Conservation (phyloP, 2,329 filamentous ascomycete genomes). For the Pyrenochaeta sp. region DNA sequence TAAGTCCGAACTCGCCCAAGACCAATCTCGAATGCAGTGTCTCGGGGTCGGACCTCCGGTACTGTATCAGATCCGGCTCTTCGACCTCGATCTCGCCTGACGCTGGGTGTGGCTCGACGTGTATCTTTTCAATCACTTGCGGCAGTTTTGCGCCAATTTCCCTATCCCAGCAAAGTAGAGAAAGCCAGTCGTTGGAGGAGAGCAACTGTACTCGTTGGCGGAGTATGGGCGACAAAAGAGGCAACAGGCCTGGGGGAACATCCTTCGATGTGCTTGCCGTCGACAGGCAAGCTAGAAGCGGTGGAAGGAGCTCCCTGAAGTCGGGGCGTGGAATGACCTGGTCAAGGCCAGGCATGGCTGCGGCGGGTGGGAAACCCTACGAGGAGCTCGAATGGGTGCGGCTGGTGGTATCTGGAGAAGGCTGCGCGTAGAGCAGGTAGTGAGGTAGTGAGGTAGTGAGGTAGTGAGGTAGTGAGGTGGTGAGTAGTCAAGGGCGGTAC, state of each 20-base stretch:
- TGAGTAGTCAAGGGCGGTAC: not conserved
- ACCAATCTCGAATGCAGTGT: slow-evolving; percentile 75
- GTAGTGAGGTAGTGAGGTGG: not conserved
- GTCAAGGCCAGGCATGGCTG: slow-evolving; percentile 55
- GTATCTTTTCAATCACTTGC: slow-evolving; percentile 68
- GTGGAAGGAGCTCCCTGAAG: slow-evolving; percentile 65
- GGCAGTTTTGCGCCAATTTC: slow-evolving; percentile 66
- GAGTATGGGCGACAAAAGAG: slow-evolving; percentile 69
- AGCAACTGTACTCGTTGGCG: slow-evolving; percentile 71
- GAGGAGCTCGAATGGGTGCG: not conserved
- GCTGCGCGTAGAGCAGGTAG: too few species aligned
- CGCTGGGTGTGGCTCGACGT: slow-evolving; percentile 80
- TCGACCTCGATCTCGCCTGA: slow-evolving; percentile 82
- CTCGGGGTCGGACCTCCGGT: slow-evolving; percentile 75
- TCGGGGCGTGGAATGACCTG: slow-evolving; percentile 64
- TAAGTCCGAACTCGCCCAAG: slow-evolving; percentile 68
- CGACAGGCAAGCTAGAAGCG: slow-evolving; percentile 70
- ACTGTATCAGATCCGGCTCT: slow-evolving; percentile 69
- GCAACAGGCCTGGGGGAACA: slow-evolving; percentile 68
- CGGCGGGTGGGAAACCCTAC: slow-evolving; percentile 1
- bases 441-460: not conserved
- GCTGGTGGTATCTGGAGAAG: not conserved
- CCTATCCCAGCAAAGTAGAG: slow-evolving; percentile 74
- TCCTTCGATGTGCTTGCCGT: slow-evolving; percentile 66
- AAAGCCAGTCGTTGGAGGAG: slow-evolving; percentile 73